phyloP scores from a whole-genome alignment of 1,284 basidiomycete genomes.

The Kalmanozyma brasiliensis region DNA sequence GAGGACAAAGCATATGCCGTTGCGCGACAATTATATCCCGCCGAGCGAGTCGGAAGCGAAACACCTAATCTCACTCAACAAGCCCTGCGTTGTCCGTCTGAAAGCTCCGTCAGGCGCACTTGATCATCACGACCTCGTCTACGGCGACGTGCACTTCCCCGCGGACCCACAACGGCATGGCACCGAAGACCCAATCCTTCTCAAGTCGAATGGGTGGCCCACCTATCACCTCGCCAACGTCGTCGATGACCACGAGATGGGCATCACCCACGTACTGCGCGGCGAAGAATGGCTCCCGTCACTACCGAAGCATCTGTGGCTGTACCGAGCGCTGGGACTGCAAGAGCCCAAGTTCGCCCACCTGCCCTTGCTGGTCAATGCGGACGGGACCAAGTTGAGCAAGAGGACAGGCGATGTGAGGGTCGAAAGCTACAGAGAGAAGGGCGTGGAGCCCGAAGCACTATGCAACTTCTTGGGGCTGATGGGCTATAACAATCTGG shows the following conservation, averaged over 20 bases:
- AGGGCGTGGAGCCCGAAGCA: slow-evolving; percentile 89
- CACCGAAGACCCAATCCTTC: slow-evolving; percentile 85
- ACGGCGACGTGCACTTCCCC: slow-evolving; percentile 76
- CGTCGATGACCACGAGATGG: slow-evolving; percentile 95
- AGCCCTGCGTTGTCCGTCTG: slow-evolving; percentile 83
- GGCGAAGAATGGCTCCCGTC: slow-evolving; percentile 99
- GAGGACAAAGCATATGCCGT: slow-evolving; percentile 74
- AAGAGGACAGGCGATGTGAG: slow-evolving; percentile 90
- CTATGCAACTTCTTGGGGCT: slow-evolving; percentile 92
- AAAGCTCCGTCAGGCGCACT: slow-evolving; percentile 11
- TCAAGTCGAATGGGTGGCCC: slow-evolving; percentile 92
- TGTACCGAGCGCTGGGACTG: slow-evolving; percentile 83
- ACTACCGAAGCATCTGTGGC: slow-evolving; percentile 87
- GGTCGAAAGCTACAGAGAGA: slow-evolving; percentile 84
- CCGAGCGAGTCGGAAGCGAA: slow-evolving; percentile 80
- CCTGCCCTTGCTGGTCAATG: slow-evolving; percentile 87
- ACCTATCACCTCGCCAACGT: slow-evolving; percentile 97
- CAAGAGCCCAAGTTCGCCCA: slow-evolving; percentile 85
- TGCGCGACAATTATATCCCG: slow-evolving; percentile 82
- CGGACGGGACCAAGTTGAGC: slow-evolving; percentile 91
- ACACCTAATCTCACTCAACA: slow-evolving; percentile 78
- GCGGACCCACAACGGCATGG: slow-evolving; percentile 63
- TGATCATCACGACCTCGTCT: slow-evolving; percentile 76
- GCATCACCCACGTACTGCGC: slow-evolving; percentile 91
- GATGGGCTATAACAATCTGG: slow-evolving; percentile 80